Evolutionary conservation across 805 yeast species (phyloP), one percentile per base, ranked within the genome.

Genomic region (Wickerhamiella vanderwaltii): DNA sequence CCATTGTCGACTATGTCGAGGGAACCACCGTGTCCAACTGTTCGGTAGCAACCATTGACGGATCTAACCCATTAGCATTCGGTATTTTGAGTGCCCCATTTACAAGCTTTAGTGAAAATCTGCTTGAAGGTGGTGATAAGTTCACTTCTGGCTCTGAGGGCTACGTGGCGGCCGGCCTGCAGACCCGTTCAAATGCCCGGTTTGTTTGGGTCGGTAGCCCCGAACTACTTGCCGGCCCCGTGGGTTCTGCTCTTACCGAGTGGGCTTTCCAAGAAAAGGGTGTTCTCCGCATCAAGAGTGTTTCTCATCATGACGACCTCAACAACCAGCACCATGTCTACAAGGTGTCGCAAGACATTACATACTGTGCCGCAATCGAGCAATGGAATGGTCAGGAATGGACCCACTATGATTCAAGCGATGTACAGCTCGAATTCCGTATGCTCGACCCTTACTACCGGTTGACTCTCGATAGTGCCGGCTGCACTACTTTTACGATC

Each of bases 401-500:
- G 95, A 66, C 57, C 11, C 93, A 95, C 23, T 85, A 60, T 57
- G 43, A 41, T 6, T 67, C 66, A 29, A 69, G 72, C 39, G 81
- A 79, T 46, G 58, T 83, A 43, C 98, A 91, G 64, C 66, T 91
- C 43, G 87, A 85, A 54, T 75, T 86, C 60, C 75, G 72, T 54
- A 79, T 91, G 88, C 72, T 91, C 48, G 97, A 91, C 59, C 98
- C 99, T 32, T 91, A 88, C 66, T 86, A 86, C 57, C 76, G 98
- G 56, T 57, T 88, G 44, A 75, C 70, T 46, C 64, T 91, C 54
- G 66, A 66, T 7, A 59, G 65, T 2, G 62, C 63, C 23, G 55
- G 52, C 2, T 54, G 69, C 29, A 63, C 58, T 36, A 57, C 65
- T 15, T 85, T 91, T 61, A 70, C 69, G 35, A 62, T 85, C 29